Conservation (phyloP, 352 stramenopile species). For the Ophiocytium majus region DNA sequence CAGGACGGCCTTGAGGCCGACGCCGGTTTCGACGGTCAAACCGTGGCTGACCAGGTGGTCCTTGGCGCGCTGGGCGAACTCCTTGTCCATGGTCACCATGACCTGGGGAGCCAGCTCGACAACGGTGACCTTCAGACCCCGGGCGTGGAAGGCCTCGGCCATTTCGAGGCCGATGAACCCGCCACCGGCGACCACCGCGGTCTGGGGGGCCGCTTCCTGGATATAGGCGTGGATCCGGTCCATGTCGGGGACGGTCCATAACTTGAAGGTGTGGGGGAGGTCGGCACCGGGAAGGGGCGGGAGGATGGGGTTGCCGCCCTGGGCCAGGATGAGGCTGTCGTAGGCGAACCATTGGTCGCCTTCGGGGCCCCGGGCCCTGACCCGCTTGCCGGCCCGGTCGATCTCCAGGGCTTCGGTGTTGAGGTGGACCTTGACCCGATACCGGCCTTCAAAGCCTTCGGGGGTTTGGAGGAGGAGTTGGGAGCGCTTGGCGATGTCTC, state of each 20-base stretch:
- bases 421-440: slow-evolving; percentile 61
- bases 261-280: slow-evolving; percentile 61
- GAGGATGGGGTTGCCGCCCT: slow-evolving; percentile 63
- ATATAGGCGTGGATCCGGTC: no score
- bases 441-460: no score
- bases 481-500: slow-evolving; percentile 60
- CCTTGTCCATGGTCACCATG: slow-evolving; percentile 62
- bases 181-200: slow-evolving; percentile 64
- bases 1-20: no score
- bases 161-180: slow-evolving; percentile 70
- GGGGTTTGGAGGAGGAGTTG: slow-evolving; percentile 40
- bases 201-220: slow-evolving; percentile 46
- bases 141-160: slow-evolving; percentile 64
- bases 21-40: no score
- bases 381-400: slow-evolving; percentile 59
- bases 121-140: slow-evolving; percentile 62
- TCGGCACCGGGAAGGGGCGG: no score
- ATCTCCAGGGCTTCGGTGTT: no score
- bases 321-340: slow-evolving; percentile 65
- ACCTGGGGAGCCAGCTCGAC: slow-evolving; percentile 65
- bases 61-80: no score
- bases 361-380: slow-evolving; percentile 58
- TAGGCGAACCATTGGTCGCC: slow-evolving; percentile 56
- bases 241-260: slow-evolving; percentile 65
- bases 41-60: no score